phyloP scores from a whole-genome alignment of 1,284 basidiomycete species.

The Tilletia caries region DNA sequence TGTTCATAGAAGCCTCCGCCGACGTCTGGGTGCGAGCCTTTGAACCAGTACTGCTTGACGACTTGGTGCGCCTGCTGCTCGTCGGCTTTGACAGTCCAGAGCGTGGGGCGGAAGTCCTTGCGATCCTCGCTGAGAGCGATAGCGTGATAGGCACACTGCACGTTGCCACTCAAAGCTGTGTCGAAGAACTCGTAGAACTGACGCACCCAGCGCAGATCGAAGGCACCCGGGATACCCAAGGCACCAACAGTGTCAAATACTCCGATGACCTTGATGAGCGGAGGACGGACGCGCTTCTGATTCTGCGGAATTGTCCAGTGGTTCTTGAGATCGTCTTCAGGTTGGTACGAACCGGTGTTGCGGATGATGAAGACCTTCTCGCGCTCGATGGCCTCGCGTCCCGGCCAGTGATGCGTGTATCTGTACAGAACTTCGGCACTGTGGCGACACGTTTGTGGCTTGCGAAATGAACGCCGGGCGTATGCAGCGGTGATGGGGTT shows the following conservation, averaged over 20 bases:
- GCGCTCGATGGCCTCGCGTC: not conserved
- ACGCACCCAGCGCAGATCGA: conserved; percentile 27
- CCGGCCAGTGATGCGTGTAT: not conserved
- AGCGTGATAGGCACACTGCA: conserved; percentile 47
- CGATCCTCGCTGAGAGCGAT: conserved; percentile 44
- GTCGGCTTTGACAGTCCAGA: not conserved
- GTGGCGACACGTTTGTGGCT: not conserved
- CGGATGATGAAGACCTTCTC: not conserved
- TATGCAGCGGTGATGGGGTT: conserved; percentile 6
- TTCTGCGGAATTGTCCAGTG: not conserved
- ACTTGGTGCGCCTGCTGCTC: conserved; percentile 23
- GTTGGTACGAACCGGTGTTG: too few species aligned
- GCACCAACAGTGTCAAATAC: conserved; percentile 40
- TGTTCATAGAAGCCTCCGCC: conserved; percentile 46
- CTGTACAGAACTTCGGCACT: not conserved
- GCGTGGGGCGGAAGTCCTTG: conserved; percentile 32
- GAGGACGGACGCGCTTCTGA: conserved; percentile 16
- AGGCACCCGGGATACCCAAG: conserved; percentile 32
- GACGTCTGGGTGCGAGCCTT: conserved; percentile 44
- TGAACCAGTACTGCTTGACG: conserved; percentile 49
- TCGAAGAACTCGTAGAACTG: conserved; percentile 45
- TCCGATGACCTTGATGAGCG: conserved; percentile 35
- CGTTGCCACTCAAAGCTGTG: conserved; percentile 37
- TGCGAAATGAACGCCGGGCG: not conserved
- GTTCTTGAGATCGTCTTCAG: not conserved